Evolutionary conservation across 495 filamentous ascomycete species (phyloP).

Genomic region (Xanthoparmelia taractica): DNA sequence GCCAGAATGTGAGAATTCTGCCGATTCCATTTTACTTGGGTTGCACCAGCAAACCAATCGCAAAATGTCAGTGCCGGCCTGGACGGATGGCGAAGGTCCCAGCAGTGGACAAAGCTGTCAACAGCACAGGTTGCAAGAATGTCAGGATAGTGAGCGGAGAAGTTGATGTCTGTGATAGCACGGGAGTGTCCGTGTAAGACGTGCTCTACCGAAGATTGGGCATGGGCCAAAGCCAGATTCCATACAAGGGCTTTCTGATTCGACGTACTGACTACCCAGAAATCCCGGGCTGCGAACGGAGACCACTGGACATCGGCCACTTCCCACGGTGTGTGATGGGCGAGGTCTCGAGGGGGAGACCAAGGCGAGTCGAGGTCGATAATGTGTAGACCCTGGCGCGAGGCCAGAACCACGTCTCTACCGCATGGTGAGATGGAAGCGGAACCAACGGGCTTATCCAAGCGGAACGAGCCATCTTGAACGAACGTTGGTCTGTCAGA

Average conservation of each 20-base stretch:
- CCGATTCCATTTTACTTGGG: conserved; percentile 92
- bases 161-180: conserved; percentile 95
- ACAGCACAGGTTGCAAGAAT: conserved; percentile 84
- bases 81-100: conserved; percentile 76
- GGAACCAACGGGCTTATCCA: conserved; percentile 67
- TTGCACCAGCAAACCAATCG: conserved; percentile 91
- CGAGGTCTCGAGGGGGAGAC: conserved; percentile 77
- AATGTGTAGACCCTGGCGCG: conserved; percentile 79
- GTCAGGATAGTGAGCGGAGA: conserved; percentile 86
- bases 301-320: conserved; percentile 99
- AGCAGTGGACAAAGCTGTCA: conserved; percentile 88
- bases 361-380: conserved; percentile 91
- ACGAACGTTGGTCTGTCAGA: conserved; percentile 84
- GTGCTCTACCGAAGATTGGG: conserved; percentile 73
- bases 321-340: conserved; percentile 84
- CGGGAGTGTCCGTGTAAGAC: conserved; percentile 83
- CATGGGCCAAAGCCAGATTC: conserved; percentile 73
- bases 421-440: conserved; percentile 89
- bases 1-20: conserved; percentile 79
- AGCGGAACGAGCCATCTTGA: conserved; percentile 72
- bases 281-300: conserved; percentile 78
- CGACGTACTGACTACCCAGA: conserved; percentile 88
- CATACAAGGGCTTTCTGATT: conserved; percentile 94
- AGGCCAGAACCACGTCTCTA: conserved; percentile 85
- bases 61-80: conserved; percentile 74